These are phyloP conservation scores for Fistulifera solaris DNA, from an alignment of 108 stramenopile genomes.

Conservation along the genomic window DNA sequence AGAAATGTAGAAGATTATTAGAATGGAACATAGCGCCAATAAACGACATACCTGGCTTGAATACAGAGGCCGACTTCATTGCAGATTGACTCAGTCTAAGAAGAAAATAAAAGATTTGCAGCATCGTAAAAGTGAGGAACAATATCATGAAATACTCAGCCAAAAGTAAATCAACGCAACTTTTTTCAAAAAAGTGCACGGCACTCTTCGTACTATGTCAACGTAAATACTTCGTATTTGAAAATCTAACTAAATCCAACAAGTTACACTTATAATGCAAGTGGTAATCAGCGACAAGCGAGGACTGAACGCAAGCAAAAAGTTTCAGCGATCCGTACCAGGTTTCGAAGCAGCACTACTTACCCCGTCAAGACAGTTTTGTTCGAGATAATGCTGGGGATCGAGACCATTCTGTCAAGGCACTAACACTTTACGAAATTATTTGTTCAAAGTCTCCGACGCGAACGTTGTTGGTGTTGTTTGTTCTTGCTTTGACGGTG, in stretches of 20 bases:
- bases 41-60: conserved; percentile 3
- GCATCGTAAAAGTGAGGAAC: not conserved
- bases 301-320: not conserved
- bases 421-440: not conserved
- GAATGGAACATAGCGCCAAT: not conserved
- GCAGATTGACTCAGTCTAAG: conserved; percentile 1
- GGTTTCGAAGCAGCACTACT: not conserved
- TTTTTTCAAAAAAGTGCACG: not conserved
- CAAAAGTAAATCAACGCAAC: not conserved
- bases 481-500: too few relatives aligned
- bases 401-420: not conserved
- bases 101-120: not conserved
- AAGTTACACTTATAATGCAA: not conserved
- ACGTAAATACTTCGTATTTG: not conserved
- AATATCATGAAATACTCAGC: too few relatives aligned
- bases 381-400: conserved; percentile 6
- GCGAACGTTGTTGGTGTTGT: too few relatives aligned
- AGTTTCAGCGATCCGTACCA: not conserved
- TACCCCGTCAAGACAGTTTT: conserved; percentile 12
- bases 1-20: conserved; percentile 2
- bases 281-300: not conserved
- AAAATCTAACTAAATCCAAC: not conserved
- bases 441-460: too few relatives aligned
- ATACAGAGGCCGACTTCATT: not conserved
- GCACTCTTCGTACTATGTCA: not conserved